Conservation (phyloP, 768 basidiomycete genomes). For the Suillus sp. region DNA sequence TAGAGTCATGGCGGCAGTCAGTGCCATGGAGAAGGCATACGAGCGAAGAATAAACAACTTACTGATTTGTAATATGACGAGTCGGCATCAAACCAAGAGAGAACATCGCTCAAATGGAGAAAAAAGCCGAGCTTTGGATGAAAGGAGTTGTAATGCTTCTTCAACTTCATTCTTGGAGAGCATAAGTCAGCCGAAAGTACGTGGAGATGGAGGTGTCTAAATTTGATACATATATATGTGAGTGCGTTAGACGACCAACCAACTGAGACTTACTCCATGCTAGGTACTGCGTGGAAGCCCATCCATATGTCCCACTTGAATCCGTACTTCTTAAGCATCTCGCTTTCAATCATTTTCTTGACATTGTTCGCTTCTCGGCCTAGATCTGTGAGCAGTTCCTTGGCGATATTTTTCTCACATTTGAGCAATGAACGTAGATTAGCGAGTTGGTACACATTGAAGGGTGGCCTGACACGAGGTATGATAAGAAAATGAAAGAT, state of each 20-base stretch:
- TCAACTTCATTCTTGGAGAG: conserved; percentile 72
- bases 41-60: conserved; percentile 25
- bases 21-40: neutral
- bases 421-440: conserved; percentile 59
- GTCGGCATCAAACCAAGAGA: conserved; percentile 76
- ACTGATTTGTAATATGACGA: conserved; percentile 56
- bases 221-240: conserved; percentile 3
- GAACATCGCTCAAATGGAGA: conserved; percentile 72
- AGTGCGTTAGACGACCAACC: neutral
- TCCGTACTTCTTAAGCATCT: conserved; percentile 76
- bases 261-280: conserved; percentile 70
- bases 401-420: conserved; percentile 55
- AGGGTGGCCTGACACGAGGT: conserved; percentile 50
- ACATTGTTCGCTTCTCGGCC: conserved; percentile 56
- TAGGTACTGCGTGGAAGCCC: conserved; percentile 86
- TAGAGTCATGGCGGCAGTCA: conserved; percentile 28
- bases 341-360: conserved; percentile 66
- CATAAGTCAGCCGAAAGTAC: conserved; percentile 79
- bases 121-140: conserved; percentile 86
- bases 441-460: conserved; percentile 43
- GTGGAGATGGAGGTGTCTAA: conserved; percentile 82
- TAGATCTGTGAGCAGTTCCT: conserved; percentile 53
- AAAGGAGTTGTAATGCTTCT: conserved; percentile 93
- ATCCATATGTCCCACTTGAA: conserved; percentile 77
- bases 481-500: conserved; percentile 88